These are phyloP conservation scores for Musa schizocarpa DNA, from an alignment of 176 grass and related monocot genomes.

Conservation along the genomic window DNA sequence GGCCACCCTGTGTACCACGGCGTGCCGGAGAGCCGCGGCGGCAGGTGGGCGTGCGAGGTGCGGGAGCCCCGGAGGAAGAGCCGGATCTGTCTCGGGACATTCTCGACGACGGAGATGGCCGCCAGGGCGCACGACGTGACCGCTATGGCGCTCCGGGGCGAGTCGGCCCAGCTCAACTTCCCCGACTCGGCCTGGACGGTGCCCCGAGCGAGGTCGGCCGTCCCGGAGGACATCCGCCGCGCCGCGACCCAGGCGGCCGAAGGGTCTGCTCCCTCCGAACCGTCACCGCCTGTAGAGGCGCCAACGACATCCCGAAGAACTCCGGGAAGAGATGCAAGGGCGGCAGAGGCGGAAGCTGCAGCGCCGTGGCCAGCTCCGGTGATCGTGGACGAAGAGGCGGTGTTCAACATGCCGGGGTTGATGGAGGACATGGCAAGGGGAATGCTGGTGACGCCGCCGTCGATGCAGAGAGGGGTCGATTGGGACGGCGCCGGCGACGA, in stretches of 20 bases:
- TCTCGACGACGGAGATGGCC: background rate
- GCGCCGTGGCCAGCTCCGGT: background rate
- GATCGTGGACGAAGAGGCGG: conserved; percentile 5
- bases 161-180: background rate
- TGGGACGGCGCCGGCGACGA: too few relatives aligned
- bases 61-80: background rate
- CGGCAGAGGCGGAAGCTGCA: background rate
- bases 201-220: background rate
- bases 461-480: too few relatives aligned
- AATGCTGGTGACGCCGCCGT: too few relatives aligned
- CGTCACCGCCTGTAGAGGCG: background rate
- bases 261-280: background rate
- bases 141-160: background rate
- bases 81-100: conserved; percentile 2
- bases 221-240: background rate
- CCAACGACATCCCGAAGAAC: background rate
- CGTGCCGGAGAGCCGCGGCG: conserved; percentile 27
- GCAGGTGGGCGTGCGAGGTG: conserved; percentile 6
- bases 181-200: background rate
- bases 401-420: background rate
- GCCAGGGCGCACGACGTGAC: background rate
- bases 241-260: background rate
- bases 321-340: background rate
- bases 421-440: too few relatives aligned
- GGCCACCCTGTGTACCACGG: conserved; percentile 64